Evolutionary conservation across 192 early-diverging fungal genomes (phyloP).

Genomic region (Backusella circina): DNA sequence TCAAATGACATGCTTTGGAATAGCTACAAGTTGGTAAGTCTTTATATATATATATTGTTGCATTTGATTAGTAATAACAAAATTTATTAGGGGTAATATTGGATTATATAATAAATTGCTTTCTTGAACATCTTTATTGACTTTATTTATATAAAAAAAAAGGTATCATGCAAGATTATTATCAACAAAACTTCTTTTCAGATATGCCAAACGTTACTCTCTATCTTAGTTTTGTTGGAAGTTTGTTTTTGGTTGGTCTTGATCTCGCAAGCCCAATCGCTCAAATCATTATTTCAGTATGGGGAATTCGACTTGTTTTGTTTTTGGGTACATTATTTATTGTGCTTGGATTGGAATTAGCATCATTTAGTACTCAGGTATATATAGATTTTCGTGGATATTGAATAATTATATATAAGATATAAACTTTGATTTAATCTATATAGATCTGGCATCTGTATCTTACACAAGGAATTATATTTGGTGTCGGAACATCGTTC

Average conservation of each 20-base stretch:
- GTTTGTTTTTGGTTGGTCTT: not conserved
- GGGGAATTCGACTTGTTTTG: slow-evolving; percentile 9
- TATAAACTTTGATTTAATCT: not conserved
- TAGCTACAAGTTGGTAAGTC: not conserved
- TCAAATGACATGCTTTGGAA: slow-evolving; percentile 10
- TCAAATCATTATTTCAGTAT: slow-evolving; percentile 12
- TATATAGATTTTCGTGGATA: not conserved
- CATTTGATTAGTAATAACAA: not conserved
- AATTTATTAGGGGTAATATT: not conserved
- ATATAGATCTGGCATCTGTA: slow-evolving; percentile 53
- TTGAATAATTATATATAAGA: not conserved
- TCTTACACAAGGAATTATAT: slow-evolving; percentile 55
- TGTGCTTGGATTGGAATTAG: slow-evolving; percentile 12
- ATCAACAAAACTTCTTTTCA: slow-evolving; percentile 16
- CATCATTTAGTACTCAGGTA: slow-evolving; percentile 20
- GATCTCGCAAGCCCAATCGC: slow-evolving; percentile 14
- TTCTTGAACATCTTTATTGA: not conserved
- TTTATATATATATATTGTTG: not conserved
- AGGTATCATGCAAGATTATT: slow-evolving; percentile 35
- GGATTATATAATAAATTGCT: not conserved
- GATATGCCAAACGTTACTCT: slow-evolving; percentile 8
- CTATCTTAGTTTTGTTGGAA: slow-evolving; percentile 26
- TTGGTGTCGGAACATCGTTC: slow-evolving; percentile 42
- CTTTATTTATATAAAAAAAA: not conserved
- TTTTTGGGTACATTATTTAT: slow-evolving; percentile 1